Evolutionary conservation across 495 filamentous ascomycete species (phyloP).

Genomic region (Hypomontagnella monticulosa): DNA sequence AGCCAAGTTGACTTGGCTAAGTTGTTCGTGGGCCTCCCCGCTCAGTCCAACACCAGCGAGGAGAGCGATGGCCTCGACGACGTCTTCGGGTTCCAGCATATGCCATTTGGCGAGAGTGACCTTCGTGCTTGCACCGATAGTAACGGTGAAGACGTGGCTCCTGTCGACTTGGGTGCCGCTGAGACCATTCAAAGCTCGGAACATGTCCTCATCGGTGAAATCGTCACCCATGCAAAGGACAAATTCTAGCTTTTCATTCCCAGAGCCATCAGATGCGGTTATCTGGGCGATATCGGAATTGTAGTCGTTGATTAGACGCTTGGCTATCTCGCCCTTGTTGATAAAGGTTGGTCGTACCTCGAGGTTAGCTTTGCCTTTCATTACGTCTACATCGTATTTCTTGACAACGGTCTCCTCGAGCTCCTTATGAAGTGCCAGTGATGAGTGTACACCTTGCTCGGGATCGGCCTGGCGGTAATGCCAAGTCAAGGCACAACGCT

Average conservation of each 20-base stretch:
- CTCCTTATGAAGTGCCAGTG: constrained; percentile 77
- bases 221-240: constrained; percentile 93
- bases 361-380: constrained; percentile 93
- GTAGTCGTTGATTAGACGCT: constrained; percentile 76
- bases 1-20: constrained; percentile 58
- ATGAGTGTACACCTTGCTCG: constrained; percentile 78
- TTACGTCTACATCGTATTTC: constrained; percentile 90
- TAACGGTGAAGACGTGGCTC: constrained; percentile 82
- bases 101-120: constrained; percentile 88
- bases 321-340: constrained; percentile 95
- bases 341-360: constrained; percentile 96
- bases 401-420: constrained; percentile 77
- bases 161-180: constrained; percentile 58
- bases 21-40: constrained; percentile 53
- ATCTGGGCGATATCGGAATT: constrained; percentile 50
- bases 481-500: constrained; percentile 93
- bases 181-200: constrained; percentile 70
- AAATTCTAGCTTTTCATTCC: constrained; percentile 69
- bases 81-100: constrained; percentile 84
- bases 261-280: constrained; percentile 16
- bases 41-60: constrained; percentile 65
- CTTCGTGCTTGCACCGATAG: constrained; percentile 87
- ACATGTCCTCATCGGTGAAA: constrained; percentile 95
- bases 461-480: constrained; percentile 93
- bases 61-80: constrained; percentile 79